These are phyloP conservation scores for Xylaria sp. DNA, from an alignment of 2,329 filamentous ascomycete species.

Conservation along the genomic window DNA sequence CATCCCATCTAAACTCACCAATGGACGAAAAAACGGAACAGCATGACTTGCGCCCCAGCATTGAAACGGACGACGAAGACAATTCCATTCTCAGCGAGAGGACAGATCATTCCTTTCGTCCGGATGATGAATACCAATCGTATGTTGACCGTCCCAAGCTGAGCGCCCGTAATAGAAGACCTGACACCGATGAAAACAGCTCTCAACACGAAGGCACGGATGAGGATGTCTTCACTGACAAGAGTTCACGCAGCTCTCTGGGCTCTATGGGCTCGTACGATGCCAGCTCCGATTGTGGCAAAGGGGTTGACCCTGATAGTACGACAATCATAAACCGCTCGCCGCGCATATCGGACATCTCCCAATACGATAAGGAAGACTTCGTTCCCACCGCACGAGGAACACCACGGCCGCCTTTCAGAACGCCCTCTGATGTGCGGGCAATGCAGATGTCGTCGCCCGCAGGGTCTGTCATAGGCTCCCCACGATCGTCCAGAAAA, in stretches of 20 bases:
- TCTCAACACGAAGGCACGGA: slow-evolving; percentile 61
- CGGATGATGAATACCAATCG: slow-evolving; percentile 43
- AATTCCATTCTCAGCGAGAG: slow-evolving; percentile 48
- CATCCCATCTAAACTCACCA: slow-evolving; percentile 55
- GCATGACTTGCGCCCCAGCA: slow-evolving; percentile 38
- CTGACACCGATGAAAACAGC: slow-evolving; percentile 56
- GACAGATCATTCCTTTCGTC: slow-evolving; percentile 46
- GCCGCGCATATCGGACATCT: slow-evolving; percentile 62
- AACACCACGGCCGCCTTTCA: slow-evolving; percentile 71
- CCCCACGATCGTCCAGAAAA: slow-evolving; percentile 64
- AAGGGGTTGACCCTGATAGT: slow-evolving; percentile 43
- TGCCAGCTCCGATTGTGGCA: slow-evolving; percentile 47
- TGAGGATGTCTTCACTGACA: slow-evolving; percentile 68
- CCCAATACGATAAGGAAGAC: slow-evolving; percentile 58
- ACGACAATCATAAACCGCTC: slow-evolving; percentile 51
- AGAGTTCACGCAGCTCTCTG: slow-evolving; percentile 66
- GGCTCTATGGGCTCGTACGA: slow-evolving; percentile 65
- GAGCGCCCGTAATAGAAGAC: slow-evolving; percentile 35
- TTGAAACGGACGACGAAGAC: slow-evolving; percentile 42
- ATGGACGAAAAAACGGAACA: slow-evolving; percentile 51
- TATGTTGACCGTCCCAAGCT: slow-evolving; percentile 44
- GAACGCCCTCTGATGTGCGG: slow-evolving; percentile 74
- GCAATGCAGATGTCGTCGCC: slow-evolving; percentile 79
- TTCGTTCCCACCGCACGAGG: slow-evolving; percentile 66
- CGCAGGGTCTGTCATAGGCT: slow-evolving; percentile 62